phyloP scores from a whole-genome alignment of 164 flowering plant species.

The Cinnamomum chago region DNA sequence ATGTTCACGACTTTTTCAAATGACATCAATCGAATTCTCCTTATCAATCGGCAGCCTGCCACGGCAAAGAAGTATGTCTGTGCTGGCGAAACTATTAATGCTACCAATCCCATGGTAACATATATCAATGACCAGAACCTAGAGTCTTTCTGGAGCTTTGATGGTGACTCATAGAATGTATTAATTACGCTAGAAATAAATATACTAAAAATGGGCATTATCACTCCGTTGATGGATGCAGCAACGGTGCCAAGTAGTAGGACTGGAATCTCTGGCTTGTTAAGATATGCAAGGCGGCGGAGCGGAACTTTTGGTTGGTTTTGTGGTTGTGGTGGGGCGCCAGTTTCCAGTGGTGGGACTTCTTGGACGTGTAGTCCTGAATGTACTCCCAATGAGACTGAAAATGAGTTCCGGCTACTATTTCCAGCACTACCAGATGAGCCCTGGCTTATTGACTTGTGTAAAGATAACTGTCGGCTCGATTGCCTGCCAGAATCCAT shows the following conservation, averaged over 20 bases:
- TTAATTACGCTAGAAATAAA: conserved; percentile 30
- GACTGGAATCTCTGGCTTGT: conserved; percentile 43
- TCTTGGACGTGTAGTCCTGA: conserved; percentile 14
- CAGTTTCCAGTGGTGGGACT: background rate
- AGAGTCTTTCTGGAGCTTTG: conserved; percentile 29
- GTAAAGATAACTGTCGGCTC: conserved; percentile 18
- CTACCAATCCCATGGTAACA: conserved; percentile 20
- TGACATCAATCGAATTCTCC: conserved; percentile 21
- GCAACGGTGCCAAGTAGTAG: conserved; percentile 32
- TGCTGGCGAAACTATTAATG: conserved; percentile 12
- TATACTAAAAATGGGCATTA: conserved; percentile 33
- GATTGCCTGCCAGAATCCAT: conserved; percentile 16
- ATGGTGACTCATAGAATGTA: conserved; percentile 27
- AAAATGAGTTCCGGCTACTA: conserved; percentile 29
- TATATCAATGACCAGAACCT: conserved; percentile 37
- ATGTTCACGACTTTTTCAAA: conserved; percentile 26
- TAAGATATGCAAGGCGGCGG: conserved; percentile 36
- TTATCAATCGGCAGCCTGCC: conserved; percentile 22
- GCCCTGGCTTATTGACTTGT: conserved; percentile 23
- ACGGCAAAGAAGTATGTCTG: conserved; percentile 21
- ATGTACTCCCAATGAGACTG: conserved; percentile 24
- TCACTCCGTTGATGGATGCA: conserved; percentile 31
- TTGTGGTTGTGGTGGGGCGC: background rate
- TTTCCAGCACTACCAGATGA: conserved; percentile 27
- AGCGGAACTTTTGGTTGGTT: conserved; percentile 22